Base-by-base conservation (phyloP, 2,329 filamentous ascomycete genomes). In the Madurella mycetomatis region DNA sequence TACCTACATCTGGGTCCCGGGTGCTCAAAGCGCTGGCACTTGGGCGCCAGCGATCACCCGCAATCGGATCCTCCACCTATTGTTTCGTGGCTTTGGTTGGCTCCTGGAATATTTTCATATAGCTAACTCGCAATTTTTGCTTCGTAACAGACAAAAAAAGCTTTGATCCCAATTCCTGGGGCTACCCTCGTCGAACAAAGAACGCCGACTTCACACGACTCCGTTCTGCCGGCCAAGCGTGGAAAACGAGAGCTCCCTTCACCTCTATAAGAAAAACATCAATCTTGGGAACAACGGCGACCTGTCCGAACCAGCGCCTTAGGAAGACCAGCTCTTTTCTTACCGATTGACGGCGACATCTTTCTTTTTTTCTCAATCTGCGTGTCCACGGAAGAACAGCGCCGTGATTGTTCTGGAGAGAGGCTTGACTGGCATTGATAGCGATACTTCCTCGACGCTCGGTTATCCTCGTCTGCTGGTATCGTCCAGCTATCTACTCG, bases 61-160 rank as follows among this genome's bases (percentile, higher is more conserved):
- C 30, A 25, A 49, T 50, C 16, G 25, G 41, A 41, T 43, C 47
- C 47, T 30, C 49, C n/a, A 16, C 47, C 39, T 39, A 12, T 48
- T 34, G n/a, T 51, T 44, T 31, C 30, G 39, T 44, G 25, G 13
- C 13, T 37, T 51, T 44, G 18, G 52, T 49, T 53, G 41, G 47
- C 37, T 34, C 42, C 7, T 25, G 37, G 18, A 16, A 32, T 47
- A 9, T 18, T 46, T 53, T 16, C 32, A 48, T 16, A 32, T 49
- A 31, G 51, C 57, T 60, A 55, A 60, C 57, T 39, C 54, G 47
- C 13, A 40, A 46, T 49, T 50, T n/a, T 60, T 47, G 49, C 45
- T 47, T 43, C 34, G 42, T 7, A n/a, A 17, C 49, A 55, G 49
- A 56, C 51, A 44, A 42, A 41, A 53, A 45, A 53, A 42, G 48